A percentile compares a stretch with the other conserved stretches of the same genome.
phyloP scores from a whole-genome alignment of 1,284 basidiomycete species.

The Apiotrichum akiyoshidainum region DNA sequence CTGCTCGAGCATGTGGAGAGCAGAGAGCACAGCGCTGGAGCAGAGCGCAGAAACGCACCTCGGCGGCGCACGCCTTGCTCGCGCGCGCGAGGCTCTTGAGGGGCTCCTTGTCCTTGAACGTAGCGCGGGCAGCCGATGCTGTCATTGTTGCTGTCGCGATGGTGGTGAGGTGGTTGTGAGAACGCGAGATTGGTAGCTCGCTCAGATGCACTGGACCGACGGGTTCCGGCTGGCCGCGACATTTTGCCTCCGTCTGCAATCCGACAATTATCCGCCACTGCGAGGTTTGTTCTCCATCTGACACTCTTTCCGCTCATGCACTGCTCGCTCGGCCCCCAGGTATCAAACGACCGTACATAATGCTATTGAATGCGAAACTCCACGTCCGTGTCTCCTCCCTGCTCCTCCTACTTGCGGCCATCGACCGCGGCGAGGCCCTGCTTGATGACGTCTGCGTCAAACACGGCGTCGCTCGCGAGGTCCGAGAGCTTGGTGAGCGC shows the following conservation, averaged over 20 bases:
- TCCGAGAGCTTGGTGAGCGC: slow-evolving; percentile 75
- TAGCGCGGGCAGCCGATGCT: slow-evolving; percentile 15
- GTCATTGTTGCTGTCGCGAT: no score
- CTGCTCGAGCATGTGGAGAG: no score
- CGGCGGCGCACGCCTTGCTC: slow-evolving; percentile 39
- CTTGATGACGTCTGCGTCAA: slow-evolving; percentile 66
- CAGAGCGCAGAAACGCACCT: slow-evolving; percentile 29
- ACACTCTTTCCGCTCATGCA: no score
- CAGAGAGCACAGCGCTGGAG: neutral
- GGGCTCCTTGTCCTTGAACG: slow-evolving; percentile 43
- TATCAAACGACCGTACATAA: slow-evolving; percentile 1
- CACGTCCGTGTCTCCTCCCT: neutral
- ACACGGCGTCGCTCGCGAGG: slow-evolving; percentile 64
- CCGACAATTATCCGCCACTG: no score
- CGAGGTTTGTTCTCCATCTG: no score
- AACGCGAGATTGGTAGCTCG: no score
- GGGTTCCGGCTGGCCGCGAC: neutral
- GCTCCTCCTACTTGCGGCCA: slow-evolving; percentile 11
- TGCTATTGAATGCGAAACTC: neutral
- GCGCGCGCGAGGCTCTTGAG: slow-evolving; percentile 46
- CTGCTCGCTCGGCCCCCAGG: no score
- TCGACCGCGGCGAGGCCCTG: slow-evolving; percentile 24
- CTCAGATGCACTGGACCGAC: neutral
- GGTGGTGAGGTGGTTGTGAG: no score
- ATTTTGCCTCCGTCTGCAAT: neutral